phyloP scores from a whole-genome alignment of 176 grass and related monocot species.

The Elymus sibiricus region DNA sequence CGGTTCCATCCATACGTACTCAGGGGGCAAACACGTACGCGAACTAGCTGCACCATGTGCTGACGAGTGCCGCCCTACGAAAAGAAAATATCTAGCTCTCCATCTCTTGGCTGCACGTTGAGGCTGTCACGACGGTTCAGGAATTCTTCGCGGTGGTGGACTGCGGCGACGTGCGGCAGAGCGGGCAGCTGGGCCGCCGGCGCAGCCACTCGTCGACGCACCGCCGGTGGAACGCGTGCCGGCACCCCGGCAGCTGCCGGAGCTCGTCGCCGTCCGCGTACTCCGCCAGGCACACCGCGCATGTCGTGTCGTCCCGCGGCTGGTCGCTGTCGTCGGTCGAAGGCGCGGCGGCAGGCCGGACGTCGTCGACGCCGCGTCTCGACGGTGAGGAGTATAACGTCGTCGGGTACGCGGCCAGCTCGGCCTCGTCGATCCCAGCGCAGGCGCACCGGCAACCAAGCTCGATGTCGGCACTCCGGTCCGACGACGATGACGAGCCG shows the following conservation, averaged over 20 bases:
- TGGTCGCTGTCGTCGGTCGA: background rate
- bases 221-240: conserved; percentile 45
- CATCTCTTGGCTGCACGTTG: background rate
- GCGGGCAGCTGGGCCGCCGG: conserved; percentile 43
- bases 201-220: conserved; percentile 61
- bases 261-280: conserved; percentile 44
- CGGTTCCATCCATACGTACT: no score
- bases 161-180: conserved; percentile 41
- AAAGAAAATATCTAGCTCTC: no score
- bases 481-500: background rate
- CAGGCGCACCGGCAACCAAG: background rate
- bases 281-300: conserved; percentile 45
- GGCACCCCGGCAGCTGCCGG: conserved; percentile 36
- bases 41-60: no score
- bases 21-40: no score
- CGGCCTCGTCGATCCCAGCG: conserved; percentile 18
- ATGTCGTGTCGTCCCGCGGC: background rate
- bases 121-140: background rate
- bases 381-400: background rate
- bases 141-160: background rate
- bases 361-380: background rate
- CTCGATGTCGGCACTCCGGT: background rate
- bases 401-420: conserved; percentile 18
- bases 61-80: no score
- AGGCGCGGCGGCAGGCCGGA: background rate